Base-by-base conservation (phyloP, 148 eudicot genomes). In the Persicaria tinctoria region DNA sequence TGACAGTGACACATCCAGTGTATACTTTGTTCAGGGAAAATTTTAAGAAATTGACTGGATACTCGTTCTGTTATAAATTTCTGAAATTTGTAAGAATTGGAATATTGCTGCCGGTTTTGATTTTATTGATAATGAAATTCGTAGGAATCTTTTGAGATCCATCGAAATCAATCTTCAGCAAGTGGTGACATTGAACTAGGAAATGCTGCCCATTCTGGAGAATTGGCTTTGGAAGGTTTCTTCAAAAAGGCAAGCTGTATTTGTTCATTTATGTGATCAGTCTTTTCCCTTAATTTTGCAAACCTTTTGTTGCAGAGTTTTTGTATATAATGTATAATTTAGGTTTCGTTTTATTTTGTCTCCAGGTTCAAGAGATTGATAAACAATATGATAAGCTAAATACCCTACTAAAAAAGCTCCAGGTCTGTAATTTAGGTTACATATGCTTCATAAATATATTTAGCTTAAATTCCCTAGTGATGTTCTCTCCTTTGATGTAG, bases 281-380 rank as follows among this genome's bases (percentile, higher is more conserved):
- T 4, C 27, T 75, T 8, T 49, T 12, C 13, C 46, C 45, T 3
- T 20, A 47, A 16, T 6, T 72, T 50, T 75, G 27, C 51, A 56
- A 32, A 5, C 8, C 46, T 6, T 46, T 44, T 64, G 18, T 13
- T 59, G 2, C 12, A 71, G 7, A 46, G 74, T 38, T 23, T 49
- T 48, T 72, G 16, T 17, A 71, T 47, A 48, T 20, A 8, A 47
- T 16, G 55, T 27, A 23, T 71, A 27, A 47, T 46, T 7, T 48
- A 45, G 46, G 51, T 46, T 70, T 9, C 73, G 14, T 49, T 20
- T 8, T 63, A 69, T 73, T 46, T 62, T 53, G 50, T 70, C 51
- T 71, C 46, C 77, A 94, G 98, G 96, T 90, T 76, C 93, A 94
- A 86, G 93, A 89, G 50, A 78, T 92, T 77, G 93, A 92, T 62